phyloP scores from a whole-genome alignment of 176 grass and related monocot genomes.

The Rhynchospora pubera region DNA sequence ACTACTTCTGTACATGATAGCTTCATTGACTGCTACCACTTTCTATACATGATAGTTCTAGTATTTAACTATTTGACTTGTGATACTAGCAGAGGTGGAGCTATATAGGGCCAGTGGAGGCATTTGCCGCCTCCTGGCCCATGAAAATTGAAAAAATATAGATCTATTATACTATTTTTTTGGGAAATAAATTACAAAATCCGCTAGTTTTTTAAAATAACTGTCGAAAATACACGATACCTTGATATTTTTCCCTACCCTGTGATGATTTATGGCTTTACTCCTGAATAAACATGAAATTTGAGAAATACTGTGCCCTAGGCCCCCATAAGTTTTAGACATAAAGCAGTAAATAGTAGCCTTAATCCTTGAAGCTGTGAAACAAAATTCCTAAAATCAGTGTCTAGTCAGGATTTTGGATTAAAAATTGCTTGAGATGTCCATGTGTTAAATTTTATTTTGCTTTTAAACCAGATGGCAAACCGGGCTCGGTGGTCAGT shows the following conservation, averaged over 20 bases:
- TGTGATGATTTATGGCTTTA: too few relatives aligned
- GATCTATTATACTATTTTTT: too few relatives aligned
- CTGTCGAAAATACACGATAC: too few relatives aligned
- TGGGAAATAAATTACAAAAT: too few relatives aligned
- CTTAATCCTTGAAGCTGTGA: not conserved
- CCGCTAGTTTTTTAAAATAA: too few relatives aligned
- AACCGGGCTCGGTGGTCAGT: slow-evolving; percentile 89
- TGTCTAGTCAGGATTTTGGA: not conserved
- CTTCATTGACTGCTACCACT: not conserved
- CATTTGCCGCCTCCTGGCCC: too few relatives aligned
- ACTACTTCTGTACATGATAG: not conserved
- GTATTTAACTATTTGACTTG: not conserved
- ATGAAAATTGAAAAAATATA: too few relatives aligned
- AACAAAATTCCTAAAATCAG: not conserved
- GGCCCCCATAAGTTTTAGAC: not conserved
- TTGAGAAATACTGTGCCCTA: not conserved
- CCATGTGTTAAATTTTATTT: not conserved
- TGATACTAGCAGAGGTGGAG: not conserved
- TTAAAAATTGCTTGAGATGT: not conserved
- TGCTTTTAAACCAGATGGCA: slow-evolving; percentile 62
- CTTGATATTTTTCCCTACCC: too few relatives aligned
- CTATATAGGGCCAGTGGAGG: too few relatives aligned
- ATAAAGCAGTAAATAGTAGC: not conserved
- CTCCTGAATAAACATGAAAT: not conserved
- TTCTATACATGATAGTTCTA: not conserved